Conservation (phyloP, 1,139 yeast genomes). For the Scheffersomyces cryptocercus region DNA sequence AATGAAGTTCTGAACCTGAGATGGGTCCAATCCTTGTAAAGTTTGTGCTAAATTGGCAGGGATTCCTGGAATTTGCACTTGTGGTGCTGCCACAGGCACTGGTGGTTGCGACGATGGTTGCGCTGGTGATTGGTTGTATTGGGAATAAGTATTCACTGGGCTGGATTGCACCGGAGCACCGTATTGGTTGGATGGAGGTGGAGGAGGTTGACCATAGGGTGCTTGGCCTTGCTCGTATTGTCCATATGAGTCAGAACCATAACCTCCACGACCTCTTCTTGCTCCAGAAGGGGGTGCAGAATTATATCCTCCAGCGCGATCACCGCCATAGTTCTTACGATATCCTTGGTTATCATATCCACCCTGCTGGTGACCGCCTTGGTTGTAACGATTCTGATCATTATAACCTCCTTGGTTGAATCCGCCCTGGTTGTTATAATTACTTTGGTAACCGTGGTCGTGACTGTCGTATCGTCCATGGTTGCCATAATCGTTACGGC, state of each 20-base stretch:
- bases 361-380: slow-evolving; percentile 1
- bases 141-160: background rate
- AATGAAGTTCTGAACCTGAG: slow-evolving; percentile 19
- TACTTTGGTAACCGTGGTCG: background rate
- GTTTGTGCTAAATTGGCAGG: slow-evolving; percentile 13
- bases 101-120: slow-evolving; percentile 7
- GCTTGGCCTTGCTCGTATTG: slow-evolving; percentile 4
- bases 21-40: slow-evolving; percentile 21
- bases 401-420: slow-evolving; percentile 2
- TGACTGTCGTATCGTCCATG: background rate
- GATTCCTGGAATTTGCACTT: background rate
- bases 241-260: slow-evolving; percentile 6
- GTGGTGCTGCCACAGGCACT: background rate
- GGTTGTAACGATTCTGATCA: background rate
- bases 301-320: background rate
- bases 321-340: background rate
- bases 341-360: slow-evolving; percentile 1
- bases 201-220: slow-evolving; percentile 10
- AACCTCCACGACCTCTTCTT: background rate
- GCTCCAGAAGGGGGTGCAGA: background rate
- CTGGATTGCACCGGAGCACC: background rate
- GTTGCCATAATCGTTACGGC: background rate
- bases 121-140: slow-evolving; percentile 7
- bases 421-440: slow-evolving; percentile 3
- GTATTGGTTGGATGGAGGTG: slow-evolving; percentile 1